Percentiles rank a stretch among this genome's conserved stretches.
Conservation (phyloP, 2,329 filamentous ascomycete genomes). For the Sclerotinia subarctica region DNA sequence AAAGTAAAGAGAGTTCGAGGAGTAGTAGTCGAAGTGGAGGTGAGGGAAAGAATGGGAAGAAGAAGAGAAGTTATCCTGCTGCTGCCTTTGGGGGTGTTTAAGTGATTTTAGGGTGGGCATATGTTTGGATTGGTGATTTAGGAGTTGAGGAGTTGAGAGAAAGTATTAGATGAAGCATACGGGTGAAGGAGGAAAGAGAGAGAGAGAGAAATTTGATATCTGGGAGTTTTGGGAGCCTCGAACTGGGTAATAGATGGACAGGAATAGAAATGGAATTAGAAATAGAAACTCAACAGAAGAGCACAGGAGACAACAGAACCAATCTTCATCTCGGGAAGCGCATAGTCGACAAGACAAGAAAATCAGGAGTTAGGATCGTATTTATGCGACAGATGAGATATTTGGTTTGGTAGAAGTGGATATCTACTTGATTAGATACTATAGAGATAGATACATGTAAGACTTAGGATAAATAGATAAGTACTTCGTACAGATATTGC, state of each 20-base stretch:
- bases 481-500: too few species aligned
- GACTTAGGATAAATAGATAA: too few species aligned
- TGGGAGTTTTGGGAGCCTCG: background rate
- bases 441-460: too few species aligned
- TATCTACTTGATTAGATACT: too few species aligned
- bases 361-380: background rate
- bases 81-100: constrained; percentile 52
- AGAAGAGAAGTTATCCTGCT: constrained; percentile 58
- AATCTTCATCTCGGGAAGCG: background rate
- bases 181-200: background rate
- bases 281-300: background rate
- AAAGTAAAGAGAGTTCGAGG: constrained; percentile 48
- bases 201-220: background rate
- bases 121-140: background rate
- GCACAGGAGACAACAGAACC: background rate
- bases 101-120: background rate
- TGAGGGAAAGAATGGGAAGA: constrained; percentile 46
- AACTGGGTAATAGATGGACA: background rate
- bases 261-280: background rate
- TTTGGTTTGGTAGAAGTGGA: too few species aligned
- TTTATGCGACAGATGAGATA: too few species aligned
- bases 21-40: constrained; percentile 51
- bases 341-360: background rate
- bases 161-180: background rate
- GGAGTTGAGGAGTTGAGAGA: background rate